These are phyloP conservation scores for Alternaria sp. DNA, from an alignment of 2,329 filamentous ascomycete species.

Conservation along the genomic window DNA sequence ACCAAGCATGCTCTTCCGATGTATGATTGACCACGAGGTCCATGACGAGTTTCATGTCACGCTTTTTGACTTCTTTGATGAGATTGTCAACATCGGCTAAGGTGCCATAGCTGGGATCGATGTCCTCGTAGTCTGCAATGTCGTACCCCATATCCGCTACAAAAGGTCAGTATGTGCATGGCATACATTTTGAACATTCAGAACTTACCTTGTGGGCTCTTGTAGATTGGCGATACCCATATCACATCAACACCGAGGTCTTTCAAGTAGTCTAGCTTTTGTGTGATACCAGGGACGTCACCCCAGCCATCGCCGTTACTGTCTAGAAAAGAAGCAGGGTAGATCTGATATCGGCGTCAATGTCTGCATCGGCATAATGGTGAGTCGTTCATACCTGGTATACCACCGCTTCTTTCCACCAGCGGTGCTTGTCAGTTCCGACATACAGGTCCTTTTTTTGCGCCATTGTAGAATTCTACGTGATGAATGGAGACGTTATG, in stretches of 20 bases:
- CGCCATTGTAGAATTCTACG: conserved; percentile 7
- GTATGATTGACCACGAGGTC: conserved; percentile 53
- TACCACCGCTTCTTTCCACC: conserved; percentile 68
- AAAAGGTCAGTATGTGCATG: neutral
- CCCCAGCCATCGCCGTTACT: conserved; percentile 63
- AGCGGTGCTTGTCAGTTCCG: conserved; percentile 47
- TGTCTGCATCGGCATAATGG: neutral
- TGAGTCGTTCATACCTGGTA: conserved; percentile 54
- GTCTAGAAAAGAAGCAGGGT: conserved; percentile 66
- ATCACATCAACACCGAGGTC: conserved; percentile 52
- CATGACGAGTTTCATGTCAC: conserved; percentile 49
- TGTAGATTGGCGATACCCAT: conserved; percentile 52
- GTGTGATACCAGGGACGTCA: conserved; percentile 63
- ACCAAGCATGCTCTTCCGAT: conserved; percentile 60
- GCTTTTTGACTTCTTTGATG: conserved; percentile 44
- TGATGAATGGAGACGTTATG: neutral
- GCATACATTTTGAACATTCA: neutral
- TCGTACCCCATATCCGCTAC: conserved; percentile 51
- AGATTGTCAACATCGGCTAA: conserved; percentile 49
- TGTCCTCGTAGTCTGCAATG: conserved; percentile 50
- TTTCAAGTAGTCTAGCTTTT: conserved; percentile 62
- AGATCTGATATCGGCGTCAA: conserved; percentile 49
- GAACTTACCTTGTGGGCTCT: conserved; percentile 47
- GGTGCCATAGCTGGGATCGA: conserved; percentile 49
- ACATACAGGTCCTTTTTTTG: conserved; percentile 34